Evolutionary conservation across 2,329 filamentous ascomycete species (phyloP), one percentile per base, ranked within the genome.

Genomic region (Aureobasidium subglaciale): DNA sequence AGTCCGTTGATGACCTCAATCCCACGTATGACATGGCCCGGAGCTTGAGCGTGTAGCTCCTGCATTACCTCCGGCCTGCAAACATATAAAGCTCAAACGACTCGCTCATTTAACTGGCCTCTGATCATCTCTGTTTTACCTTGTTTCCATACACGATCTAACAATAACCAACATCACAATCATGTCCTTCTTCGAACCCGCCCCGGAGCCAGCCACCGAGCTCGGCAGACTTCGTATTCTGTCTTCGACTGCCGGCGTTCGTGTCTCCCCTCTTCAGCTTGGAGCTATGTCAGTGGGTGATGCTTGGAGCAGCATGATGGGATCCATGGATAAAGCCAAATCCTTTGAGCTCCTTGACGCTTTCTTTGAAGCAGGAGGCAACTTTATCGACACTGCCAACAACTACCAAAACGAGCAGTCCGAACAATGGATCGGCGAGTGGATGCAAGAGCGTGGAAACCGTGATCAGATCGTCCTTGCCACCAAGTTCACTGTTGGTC

Each of bases 271-370:
- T 30, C 65, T 81, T 63, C 80, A 77, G 54, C 68, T 81, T 1
- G 78, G 78, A 20, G 71, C 73, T 0, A 80, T 80, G 78, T 80
- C 76, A 63, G 78, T 81, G 60, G 78, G 78, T 15, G 70, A 77
- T 32, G 71, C 73, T 5, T 79, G 77, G 77, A 64, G 65, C 40
- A 22, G 18, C 11, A 62, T 61, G 54, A 58, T 68, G 53, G 67
- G 67, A 13, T 20, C 56, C 32, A 61, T 59, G 55, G 56, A 48
- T 56, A 65, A 70, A 59, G 63, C 69, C 56, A 60, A 62, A 3
- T 59, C 60, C 5, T 68, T 70, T 55, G 63, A 63, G 40, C 64
- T 70, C 2, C 61, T 71, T 24, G 68, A 71, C 48, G 64, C 63
- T 29, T 71, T 66, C 57, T 61, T 63, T 40, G 66, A 67, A 1